Evolutionary conservation across 129 eudicot species (phyloP), one percentile per base, ranked within the genome.

Genomic region (Chrysanthemum makinoi): DNA sequence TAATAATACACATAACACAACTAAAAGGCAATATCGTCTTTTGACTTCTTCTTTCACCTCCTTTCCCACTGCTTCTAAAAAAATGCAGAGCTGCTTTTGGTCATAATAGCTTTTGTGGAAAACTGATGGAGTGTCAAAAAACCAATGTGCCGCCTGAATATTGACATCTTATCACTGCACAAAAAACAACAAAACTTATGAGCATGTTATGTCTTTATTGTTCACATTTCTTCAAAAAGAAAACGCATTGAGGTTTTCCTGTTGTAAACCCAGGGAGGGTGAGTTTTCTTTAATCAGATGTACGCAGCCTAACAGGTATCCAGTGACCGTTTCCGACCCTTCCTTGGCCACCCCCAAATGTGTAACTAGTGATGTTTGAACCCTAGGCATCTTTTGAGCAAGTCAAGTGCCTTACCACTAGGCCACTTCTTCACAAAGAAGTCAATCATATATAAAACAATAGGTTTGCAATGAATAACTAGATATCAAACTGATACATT

Each of bases 61-160:
- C 61, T 8, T n/a, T n/a, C 46, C 20, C 68, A 19, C 66, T 55
- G 58, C 77, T 70, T 70, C 59, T 54, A 63, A 20, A 76, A 70
- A 68, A 62, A 44, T 46, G 72, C 66, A 56, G 73, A 66, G 68
- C 76, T 70, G 72, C 76, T 69, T 62, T 69, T 75, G 74, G 72
- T 20, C 57, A 13, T 55, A 55, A 35, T 39, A 39, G 46, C 46
- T 18, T 35, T 56, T 44, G 33, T 72, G 51, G 62, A 64, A 39
- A 63, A 73, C 66, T 66, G 39, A 58, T 55, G 50, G 50, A 22
- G 28, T 65, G 48, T 57, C 65, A 61, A 39, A 74, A 19, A 4
- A 20, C 60, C 58, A 44, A 17, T 51, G 15, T 35, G 67, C 68
- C 77, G 55, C 52, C 6, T 12, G 35, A 62, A 30, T 61, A 28